A percentile compares a stretch with the other conserved stretches of the same genome.
phyloP scores from a whole-genome alignment of 78 protist genomes.

The Pigoraptor vietnamica region DNA sequence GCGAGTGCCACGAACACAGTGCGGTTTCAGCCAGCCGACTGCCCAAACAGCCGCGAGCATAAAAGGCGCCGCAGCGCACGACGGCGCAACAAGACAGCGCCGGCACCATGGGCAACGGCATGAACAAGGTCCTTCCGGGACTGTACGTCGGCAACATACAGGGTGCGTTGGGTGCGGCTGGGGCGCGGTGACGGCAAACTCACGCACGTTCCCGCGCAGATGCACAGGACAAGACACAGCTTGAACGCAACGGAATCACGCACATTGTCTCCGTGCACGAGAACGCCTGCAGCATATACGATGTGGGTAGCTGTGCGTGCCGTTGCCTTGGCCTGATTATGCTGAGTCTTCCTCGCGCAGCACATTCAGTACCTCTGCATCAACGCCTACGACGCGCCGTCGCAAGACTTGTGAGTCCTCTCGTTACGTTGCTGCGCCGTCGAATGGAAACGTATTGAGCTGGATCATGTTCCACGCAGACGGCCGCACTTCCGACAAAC shows the following conservation, averaged over 20 bases:
- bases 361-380: background rate
- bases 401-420: background rate
- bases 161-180: background rate
- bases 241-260: background rate
- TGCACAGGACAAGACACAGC: background rate
- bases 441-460: too few species aligned
- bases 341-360: background rate
- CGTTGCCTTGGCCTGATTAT: background rate
- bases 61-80: too few species aligned
- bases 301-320: background rate
- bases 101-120: background rate
- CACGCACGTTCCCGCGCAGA: too few species aligned
- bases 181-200: too few species aligned
- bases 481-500: background rate
- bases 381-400: background rate
- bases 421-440: too few species aligned
- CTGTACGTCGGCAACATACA: background rate
- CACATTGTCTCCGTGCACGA: background rate
- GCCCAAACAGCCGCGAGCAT: too few species aligned
- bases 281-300: background rate
- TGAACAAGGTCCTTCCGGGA: background rate
- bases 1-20: too few species aligned
- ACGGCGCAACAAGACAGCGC: too few species aligned
- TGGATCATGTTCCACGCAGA: too few species aligned
- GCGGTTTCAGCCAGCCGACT: too few species aligned